These are phyloP conservation scores for Phoma sp. DNA, from an alignment of 2,329 filamentous ascomycete genomes.

Conservation along the genomic window DNA sequence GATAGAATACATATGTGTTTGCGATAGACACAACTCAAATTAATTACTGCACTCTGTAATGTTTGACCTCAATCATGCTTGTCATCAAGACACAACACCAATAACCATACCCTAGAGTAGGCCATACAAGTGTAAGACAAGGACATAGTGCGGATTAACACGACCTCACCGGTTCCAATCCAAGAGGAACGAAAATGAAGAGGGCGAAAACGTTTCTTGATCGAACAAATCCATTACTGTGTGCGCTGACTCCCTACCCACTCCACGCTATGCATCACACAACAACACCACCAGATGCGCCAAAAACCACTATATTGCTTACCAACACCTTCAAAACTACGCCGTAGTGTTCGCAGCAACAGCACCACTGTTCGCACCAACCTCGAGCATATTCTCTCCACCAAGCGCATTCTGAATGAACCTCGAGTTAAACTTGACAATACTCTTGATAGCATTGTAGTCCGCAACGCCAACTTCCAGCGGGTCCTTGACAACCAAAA, in stretches of 20 bases:
- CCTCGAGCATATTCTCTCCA: slow-evolving; percentile 51
- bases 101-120: no score
- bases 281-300: not conserved
- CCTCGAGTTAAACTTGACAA: slow-evolving; percentile 63
- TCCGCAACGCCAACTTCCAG: slow-evolving; percentile 57
- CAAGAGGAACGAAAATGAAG: not conserved
- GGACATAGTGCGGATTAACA: not conserved
- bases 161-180: not conserved
- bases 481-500: slow-evolving; percentile 59
- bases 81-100: no score
- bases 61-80: not conserved
- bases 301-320: not conserved
- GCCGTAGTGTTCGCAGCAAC: not conserved
- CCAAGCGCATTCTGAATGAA: slow-evolving; percentile 61
- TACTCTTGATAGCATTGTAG: slow-evolving; percentile 59
- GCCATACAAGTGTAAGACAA: no score
- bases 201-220: not conserved
- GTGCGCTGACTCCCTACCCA: not conserved
- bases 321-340: not conserved
- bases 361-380: slow-evolving; percentile 24
- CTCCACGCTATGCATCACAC: not conserved
- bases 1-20: not conserved
- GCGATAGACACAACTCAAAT: not conserved
- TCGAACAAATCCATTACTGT: not conserved
- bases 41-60: not conserved